Conservation (phyloP, 2,329 filamentous ascomycete species). For the Colletotrichum sp. region DNA sequence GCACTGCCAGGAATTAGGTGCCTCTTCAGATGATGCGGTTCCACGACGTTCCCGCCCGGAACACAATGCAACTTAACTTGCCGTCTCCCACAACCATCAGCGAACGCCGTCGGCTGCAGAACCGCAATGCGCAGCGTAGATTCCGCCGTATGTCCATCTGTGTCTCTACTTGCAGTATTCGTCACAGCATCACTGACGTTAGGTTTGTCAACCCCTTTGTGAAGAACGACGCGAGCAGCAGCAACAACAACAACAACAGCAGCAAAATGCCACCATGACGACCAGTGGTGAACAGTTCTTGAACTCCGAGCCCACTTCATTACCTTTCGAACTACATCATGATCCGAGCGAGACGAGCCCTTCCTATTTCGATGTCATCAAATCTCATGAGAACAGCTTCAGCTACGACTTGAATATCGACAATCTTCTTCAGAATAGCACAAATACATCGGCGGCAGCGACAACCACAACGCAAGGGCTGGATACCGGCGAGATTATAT, state of each 20-base stretch:
- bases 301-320: background rate
- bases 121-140: background rate
- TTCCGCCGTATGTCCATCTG: background rate
- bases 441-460: background rate
- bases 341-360: background rate
- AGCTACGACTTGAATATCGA: background rate
- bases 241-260: background rate
- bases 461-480: background rate
- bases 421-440: background rate
- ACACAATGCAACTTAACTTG: background rate
- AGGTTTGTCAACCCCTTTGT: background rate
- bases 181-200: background rate
- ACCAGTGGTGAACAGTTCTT: background rate
- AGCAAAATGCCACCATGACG: background rate
- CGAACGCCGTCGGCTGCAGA: background rate
- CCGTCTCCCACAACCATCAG: background rate
- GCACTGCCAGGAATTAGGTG: background rate
- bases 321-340: background rate
- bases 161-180: background rate
- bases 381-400: background rate
- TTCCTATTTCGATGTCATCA: background rate
- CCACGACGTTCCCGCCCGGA: background rate
- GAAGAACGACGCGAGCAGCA: background rate
- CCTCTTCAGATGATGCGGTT: background rate
- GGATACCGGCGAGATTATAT: background rate